Evolutionary conservation across 108 stramenopile genomes (phyloP).

Genomic region (Fistulifera pelliculosa): DNA sequence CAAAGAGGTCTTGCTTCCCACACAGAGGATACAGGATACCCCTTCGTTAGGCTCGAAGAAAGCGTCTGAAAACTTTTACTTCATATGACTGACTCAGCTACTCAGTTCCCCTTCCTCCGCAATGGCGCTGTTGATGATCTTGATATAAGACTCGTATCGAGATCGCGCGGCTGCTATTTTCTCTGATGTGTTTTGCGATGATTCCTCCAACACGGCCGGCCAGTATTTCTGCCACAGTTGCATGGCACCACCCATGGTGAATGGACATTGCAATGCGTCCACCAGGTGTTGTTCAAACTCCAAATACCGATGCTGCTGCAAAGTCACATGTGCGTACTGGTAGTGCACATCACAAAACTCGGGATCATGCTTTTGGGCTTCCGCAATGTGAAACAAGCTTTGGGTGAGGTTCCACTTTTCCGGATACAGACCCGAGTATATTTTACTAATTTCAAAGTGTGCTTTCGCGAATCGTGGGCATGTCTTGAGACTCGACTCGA

Average conservation of each 20-base stretch:
- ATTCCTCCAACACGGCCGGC: conserved; percentile 13
- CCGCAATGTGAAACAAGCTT: conserved; percentile 37
- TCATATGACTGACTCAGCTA: too few relatives aligned
- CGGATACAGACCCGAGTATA: conserved; percentile 64
- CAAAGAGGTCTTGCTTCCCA: too few relatives aligned
- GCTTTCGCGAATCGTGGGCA: conserved; percentile 76
- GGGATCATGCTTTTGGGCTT: conserved; percentile 65
- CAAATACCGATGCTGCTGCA: conserved; percentile 42
- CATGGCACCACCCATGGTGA: conserved; percentile 57
- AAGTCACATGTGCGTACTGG: conserved; percentile 62
- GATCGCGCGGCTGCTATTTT: neutral
- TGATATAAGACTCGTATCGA: conserved; percentile 7
- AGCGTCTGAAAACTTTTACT: too few relatives aligned
- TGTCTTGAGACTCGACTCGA: conserved; percentile 47
- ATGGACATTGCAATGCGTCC: conserved; percentile 57
- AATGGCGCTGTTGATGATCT: conserved; percentile 5
- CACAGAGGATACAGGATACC: too few relatives aligned
- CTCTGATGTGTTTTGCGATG: neutral
- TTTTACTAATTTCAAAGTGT: conserved; percentile 71
- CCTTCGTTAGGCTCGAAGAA: too few relatives aligned
- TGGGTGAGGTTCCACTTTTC: conserved; percentile 43
- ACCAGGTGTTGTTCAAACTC: conserved; percentile 57
- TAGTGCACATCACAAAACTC: conserved; percentile 70
- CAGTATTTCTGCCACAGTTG: conserved; percentile 68
- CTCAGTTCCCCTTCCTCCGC: too few relatives aligned